Evolutionary conservation across 805 yeast species (phyloP).

Genomic region (Yarrowia hollandica): DNA sequence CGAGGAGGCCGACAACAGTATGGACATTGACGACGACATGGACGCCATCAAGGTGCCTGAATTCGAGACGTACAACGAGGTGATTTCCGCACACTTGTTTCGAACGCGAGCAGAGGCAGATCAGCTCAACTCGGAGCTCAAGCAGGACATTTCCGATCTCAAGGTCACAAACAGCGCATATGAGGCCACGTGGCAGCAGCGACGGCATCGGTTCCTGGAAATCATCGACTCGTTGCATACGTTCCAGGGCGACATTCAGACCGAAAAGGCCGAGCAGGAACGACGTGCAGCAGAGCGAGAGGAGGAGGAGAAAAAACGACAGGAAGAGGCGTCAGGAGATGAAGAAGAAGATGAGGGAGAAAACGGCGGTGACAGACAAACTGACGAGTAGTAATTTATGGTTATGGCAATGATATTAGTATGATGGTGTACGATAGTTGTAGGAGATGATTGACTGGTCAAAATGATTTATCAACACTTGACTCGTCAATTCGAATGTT

Average conservation of each 20-base stretch:
- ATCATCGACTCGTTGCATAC: constrained; percentile 25
- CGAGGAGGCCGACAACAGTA: constrained; percentile 20
- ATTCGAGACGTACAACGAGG: constrained; percentile 4
- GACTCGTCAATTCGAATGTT: too few relatives aligned
- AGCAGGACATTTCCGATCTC: constrained; percentile 21
- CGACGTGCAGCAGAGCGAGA: constrained; percentile 27
- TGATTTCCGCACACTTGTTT: constrained; percentile 9
- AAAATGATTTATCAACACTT: too few relatives aligned
- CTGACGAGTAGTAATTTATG: too few relatives aligned
- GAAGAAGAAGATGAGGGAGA: not conserved
- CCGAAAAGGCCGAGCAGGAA: constrained; percentile 27
- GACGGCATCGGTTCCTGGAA: constrained; percentile 16
- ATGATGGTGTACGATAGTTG: too few relatives aligned
- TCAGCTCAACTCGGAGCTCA: constrained; percentile 12
- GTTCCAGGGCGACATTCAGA: constrained; percentile 27
- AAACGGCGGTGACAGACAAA: too few relatives aligned
- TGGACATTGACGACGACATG: constrained; percentile 2
- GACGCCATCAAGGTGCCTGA: not conserved
- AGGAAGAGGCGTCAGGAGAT: constrained; percentile 5
- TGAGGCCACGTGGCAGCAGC: constrained; percentile 28
- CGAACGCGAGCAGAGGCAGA: constrained; percentile 8
- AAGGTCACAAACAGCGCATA: constrained; percentile 14
- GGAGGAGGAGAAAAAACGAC: constrained; percentile 23
- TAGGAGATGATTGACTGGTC: too few relatives aligned
- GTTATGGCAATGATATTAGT: too few relatives aligned